Conservation (phyloP, 2,329 filamentous ascomycete genomes). For the Neospermospora avenae region DNA sequence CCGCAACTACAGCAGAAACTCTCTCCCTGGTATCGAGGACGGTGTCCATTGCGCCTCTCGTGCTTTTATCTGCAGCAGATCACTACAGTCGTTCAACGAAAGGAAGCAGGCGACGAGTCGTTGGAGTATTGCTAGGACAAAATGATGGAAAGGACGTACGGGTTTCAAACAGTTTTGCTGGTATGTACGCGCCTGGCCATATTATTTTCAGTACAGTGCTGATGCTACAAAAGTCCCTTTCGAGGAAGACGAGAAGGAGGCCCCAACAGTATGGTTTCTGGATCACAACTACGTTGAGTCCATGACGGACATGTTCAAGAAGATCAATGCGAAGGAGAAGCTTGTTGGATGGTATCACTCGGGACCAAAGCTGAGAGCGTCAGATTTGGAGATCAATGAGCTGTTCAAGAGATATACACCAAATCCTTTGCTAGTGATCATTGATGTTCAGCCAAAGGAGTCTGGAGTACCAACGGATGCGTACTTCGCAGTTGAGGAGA, state of each 20-base stretch:
- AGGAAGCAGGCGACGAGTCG: constrained; percentile 81
- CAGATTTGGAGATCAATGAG: constrained; percentile 98
- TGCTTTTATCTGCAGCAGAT: constrained; percentile 96
- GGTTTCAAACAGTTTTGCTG: constrained; percentile 98
- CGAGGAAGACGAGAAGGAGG: constrained; percentile 98
- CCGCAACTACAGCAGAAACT: constrained; percentile 93
- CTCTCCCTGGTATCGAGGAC: constrained; percentile 90
- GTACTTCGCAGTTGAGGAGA: constrained; percentile 98
- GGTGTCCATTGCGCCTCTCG: constrained; percentile 95
- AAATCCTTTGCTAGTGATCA: constrained; percentile 93
- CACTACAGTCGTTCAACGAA: constrained; percentile 95
- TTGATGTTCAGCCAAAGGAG: constrained; percentile 97
- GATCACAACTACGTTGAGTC: constrained; percentile 99
- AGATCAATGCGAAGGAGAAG: constrained; percentile 98
- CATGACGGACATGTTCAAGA: constrained; percentile 99
- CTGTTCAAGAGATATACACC: constrained; percentile 99
- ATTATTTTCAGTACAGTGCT: background rate
- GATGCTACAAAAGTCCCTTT: constrained; percentile 70
- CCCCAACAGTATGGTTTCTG: constrained; percentile 96
- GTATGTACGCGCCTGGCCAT: constrained; percentile 46
- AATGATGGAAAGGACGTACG: constrained; percentile 95
- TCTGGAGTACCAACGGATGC: constrained; percentile 96
- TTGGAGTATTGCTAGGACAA: constrained; percentile 90
- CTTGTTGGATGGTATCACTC: constrained; percentile 99
- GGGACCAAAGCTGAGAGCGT: constrained; percentile 91